phyloP scores from a whole-genome alignment of 331 rosid genomes.

The Rhamnella rubrinervis region DNA sequence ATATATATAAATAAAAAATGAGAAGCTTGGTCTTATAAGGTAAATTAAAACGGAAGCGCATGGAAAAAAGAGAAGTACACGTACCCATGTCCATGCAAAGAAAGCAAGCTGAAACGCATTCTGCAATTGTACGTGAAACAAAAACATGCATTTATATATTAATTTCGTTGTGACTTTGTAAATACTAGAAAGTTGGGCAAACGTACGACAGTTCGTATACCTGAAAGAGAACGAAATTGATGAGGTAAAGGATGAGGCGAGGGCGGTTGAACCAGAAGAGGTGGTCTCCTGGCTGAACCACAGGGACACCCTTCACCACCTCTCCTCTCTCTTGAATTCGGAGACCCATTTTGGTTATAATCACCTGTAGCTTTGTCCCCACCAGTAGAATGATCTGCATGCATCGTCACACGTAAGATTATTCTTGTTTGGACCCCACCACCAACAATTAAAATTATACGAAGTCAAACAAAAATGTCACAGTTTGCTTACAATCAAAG shows the following conservation, averaged over 20 bases:
- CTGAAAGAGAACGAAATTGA: conserved; percentile 91
- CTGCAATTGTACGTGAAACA: conserved; percentile 29
- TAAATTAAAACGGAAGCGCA: neutral
- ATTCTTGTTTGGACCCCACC: neutral
- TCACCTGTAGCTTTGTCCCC: conserved; percentile 84
- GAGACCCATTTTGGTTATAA: conserved; percentile 80
- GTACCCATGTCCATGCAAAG: conserved; percentile 79
- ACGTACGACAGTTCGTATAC: conserved; percentile 15
- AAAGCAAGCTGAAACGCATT: conserved; percentile 94
- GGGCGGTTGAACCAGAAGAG: conserved; percentile 88
- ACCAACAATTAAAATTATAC: neutral
- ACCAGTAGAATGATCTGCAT: conserved; percentile 64
- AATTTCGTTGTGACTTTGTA: neutral
- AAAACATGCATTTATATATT: neutral
- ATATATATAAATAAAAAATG: neutral
- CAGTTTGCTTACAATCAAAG: conserved; percentile 72
- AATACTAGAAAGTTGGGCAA: neutral
- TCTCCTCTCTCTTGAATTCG: conserved; percentile 73
- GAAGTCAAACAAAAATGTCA: neutral
- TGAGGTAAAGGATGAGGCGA: conserved; percentile 63
- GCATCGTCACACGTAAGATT: conserved; percentile 4
- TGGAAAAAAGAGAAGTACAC: neutral
- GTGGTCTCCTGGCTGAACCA: conserved; percentile 82
- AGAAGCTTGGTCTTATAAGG: neutral
- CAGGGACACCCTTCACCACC: conserved; percentile 72